These are phyloP conservation scores for Hypoxylon sp. DNA, from an alignment of 2,329 filamentous ascomycete genomes.

Conservation along the genomic window DNA sequence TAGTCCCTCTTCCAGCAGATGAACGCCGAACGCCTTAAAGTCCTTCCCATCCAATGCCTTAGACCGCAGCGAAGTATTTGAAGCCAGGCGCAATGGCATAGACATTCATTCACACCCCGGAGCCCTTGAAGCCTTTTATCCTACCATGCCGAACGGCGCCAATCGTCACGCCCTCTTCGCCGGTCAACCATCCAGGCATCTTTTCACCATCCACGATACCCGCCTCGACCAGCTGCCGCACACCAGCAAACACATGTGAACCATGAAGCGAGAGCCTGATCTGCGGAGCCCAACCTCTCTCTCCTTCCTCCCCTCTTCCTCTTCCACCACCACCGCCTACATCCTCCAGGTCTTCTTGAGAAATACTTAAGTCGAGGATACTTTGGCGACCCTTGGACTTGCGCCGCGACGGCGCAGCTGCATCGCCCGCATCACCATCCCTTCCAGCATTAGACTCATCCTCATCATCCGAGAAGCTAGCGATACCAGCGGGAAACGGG, in stretches of 20 bases:
- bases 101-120: slow-evolving; percentile 60
- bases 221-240: slow-evolving; percentile 82
- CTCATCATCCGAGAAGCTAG: slow-evolving; percentile 20
- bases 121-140: slow-evolving; percentile 71
- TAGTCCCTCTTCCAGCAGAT: neutral
- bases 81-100: neutral
- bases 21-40: slow-evolving; percentile 24
- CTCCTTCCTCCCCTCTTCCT: slow-evolving; percentile 47
- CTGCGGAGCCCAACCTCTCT: slow-evolving; percentile 66
- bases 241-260: slow-evolving; percentile 83
- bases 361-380: slow-evolving; percentile 45
- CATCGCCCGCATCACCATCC: slow-evolving; percentile 29
- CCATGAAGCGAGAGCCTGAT: slow-evolving; percentile 80
- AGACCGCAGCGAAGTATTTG: neutral
- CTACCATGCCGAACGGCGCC: slow-evolving; percentile 78
- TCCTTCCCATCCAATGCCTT: slow-evolving; percentile 1
- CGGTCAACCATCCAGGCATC: slow-evolving; percentile 94
- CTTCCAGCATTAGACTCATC: slow-evolving; percentile 24
- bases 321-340: slow-evolving; percentile 43
- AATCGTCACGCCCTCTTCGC: slow-evolving; percentile 84
- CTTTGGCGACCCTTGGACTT: slow-evolving; percentile 49
- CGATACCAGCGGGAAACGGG: slow-evolving; percentile 60
- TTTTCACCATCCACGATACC: slow-evolving; percentile 81
- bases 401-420: slow-evolving; percentile 20
- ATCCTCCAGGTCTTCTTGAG: slow-evolving; percentile 50